phyloP scores from a whole-genome alignment of 371 early-diverging fungal species.

The Actinomucor elegans region DNA sequence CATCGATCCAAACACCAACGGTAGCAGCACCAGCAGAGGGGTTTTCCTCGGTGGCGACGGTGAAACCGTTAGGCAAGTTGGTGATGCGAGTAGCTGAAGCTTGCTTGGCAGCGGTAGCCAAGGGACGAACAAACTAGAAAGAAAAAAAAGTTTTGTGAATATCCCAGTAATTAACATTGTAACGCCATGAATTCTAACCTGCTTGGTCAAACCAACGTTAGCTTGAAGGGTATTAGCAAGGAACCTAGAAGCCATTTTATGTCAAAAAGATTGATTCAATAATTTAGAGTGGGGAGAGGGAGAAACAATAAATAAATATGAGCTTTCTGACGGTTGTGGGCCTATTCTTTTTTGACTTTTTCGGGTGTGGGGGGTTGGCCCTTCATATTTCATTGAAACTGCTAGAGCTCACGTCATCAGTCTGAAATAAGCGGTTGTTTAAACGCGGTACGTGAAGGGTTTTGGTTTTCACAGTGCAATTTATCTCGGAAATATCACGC shows the following conservation, averaged over 20 bases:
- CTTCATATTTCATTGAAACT: no score
- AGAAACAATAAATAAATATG: slow-evolving; percentile 17
- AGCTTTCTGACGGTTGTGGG: not conserved
- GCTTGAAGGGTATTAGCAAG: slow-evolving; percentile 32
- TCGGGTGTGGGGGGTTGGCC: no score
- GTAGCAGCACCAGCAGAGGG: slow-evolving; percentile 89
- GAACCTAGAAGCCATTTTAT: slow-evolving; percentile 33
- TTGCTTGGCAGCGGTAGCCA: slow-evolving; percentile 51
- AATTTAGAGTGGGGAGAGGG: slow-evolving; percentile 22
- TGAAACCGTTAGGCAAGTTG: slow-evolving; percentile 85
- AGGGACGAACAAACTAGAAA: slow-evolving; percentile 49
- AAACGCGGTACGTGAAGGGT: no score
- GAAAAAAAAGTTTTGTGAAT: not conserved
- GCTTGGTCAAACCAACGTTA: slow-evolving; percentile 30
- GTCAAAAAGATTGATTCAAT: slow-evolving; percentile 2
- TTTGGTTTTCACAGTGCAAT: no score
- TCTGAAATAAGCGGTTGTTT: no score
- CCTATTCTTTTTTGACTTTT: not conserved
- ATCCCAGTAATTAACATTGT: not conserved
- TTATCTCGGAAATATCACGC: no score
- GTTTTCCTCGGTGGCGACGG: slow-evolving; percentile 91
- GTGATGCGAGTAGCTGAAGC: slow-evolving; percentile 64
- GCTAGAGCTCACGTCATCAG: no score
- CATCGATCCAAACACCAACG: slow-evolving; percentile 96
- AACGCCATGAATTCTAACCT: slow-evolving; percentile 11